phyloP scores from a whole-genome alignment of 2,329 filamentous ascomycete species.

The Pyricularia sp. region DNA sequence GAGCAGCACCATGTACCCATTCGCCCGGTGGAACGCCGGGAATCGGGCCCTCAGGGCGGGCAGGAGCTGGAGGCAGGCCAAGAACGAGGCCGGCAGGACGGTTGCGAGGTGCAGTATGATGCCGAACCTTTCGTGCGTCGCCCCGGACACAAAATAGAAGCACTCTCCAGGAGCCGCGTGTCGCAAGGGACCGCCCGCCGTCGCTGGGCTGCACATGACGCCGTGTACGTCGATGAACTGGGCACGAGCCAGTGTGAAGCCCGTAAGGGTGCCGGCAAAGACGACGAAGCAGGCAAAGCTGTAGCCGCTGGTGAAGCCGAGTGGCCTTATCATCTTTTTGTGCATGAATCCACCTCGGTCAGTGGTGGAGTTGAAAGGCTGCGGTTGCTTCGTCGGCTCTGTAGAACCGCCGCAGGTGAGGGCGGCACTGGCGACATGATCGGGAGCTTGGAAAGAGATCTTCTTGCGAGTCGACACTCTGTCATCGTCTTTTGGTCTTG shows the following conservation, averaged over 20 bases:
- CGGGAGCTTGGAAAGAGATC: background rate
- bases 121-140: conserved; percentile 19
- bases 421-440: background rate
- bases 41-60: conserved; percentile 31
- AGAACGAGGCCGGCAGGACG: conserved; percentile 29
- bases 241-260: conserved; percentile 34
- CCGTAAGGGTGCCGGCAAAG: conserved; percentile 29
- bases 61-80: conserved; percentile 34
- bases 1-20: conserved; percentile 40
- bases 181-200: background rate
- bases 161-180: conserved; percentile 13
- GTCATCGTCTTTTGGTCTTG: background rate
- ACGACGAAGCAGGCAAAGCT: conserved; percentile 43
- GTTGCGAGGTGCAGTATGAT: conserved; percentile 31
- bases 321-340: conserved; percentile 6
- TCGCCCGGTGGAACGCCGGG: conserved; percentile 43
- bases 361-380: background rate
- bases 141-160: conserved; percentile 17
- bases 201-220: conserved; percentile 1
- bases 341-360: background rate
- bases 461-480: background rate
- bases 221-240: conserved; percentile 32
- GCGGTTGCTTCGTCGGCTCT: background rate
- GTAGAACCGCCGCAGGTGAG: background rate
- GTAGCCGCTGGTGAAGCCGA: conserved; percentile 44